phyloP scores from a whole-genome alignment of 345 rosid species.

The Sapria himalayana region DNA sequence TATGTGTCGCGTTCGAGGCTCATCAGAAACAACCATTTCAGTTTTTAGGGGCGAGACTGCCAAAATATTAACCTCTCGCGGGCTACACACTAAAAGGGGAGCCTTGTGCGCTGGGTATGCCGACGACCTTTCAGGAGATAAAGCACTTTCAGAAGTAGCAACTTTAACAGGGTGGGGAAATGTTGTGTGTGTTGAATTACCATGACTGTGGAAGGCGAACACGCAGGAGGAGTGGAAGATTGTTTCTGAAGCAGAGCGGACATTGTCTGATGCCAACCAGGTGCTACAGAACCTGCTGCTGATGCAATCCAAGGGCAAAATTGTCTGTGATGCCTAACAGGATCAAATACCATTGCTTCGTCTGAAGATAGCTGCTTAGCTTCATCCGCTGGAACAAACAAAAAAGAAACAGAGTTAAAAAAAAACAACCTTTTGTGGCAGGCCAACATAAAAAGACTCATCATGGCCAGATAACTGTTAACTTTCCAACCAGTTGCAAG shows the following conservation, averaged over 20 bases:
- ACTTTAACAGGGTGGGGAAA: no score
- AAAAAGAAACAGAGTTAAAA: constrained; percentile 2
- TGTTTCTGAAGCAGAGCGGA: constrained; percentile 45
- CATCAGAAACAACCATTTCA: no score
- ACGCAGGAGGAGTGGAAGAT: constrained; percentile 16
- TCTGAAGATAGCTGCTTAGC: constrained; percentile 11
- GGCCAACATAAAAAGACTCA: constrained; percentile 1
- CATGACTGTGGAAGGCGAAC: constrained; percentile 21
- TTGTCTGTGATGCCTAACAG: constrained; percentile 73
- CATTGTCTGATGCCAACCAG: constrained; percentile 78
- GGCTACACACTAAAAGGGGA: neutral
- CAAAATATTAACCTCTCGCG: neutral
- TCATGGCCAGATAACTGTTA: no score
- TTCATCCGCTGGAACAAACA: constrained; percentile 19
- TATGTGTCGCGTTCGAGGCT: no score
- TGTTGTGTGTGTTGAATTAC: no score
- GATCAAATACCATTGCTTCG: constrained; percentile 58
- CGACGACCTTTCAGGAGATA: no score
- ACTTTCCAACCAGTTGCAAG: no score
- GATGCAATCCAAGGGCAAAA: constrained; percentile 91
- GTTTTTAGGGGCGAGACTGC: neutral
- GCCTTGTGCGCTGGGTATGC: constrained; percentile 14
- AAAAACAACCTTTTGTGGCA: neutral
- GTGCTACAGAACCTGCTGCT: constrained; percentile 19
- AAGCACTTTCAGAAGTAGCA: no score